Evolutionary conservation across 768 basidiomycete genomes (phyloP), one percentile per base, ranked within the genome.

Genomic region (Auricularia auricula-judae): DNA sequence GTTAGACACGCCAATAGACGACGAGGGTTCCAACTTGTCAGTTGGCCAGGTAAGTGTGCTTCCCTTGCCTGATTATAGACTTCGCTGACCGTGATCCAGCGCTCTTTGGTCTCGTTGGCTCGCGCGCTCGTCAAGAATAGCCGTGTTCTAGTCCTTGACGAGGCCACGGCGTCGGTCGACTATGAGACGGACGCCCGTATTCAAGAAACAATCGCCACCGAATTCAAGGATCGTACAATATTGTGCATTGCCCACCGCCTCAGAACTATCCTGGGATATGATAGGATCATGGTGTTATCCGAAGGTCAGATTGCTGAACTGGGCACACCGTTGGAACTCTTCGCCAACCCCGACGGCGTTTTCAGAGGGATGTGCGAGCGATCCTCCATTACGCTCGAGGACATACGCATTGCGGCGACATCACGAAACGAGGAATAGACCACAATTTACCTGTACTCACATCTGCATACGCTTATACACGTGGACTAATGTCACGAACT

Each of bases 201-300:
- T 65, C 84, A 85, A 65, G 67, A 74, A 61, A 80, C 80, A 2
- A 79, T 81, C 65, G 68, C 77, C 14, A 68, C 62, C 16, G 78
- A 80, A 66, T 80, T 86, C 74, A 72, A 71, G 7, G 75, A 81
- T 70, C 80, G 80, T 69, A 85, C 84, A 0, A 67, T 84, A 23
- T 71, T 84, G 33, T 81, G 79, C 68, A 83, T 84, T 64, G 81
- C 80, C 14, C 74, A 60, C 69, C 79, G 84, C n/a, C 72, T 84
- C 34, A 74, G 79, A 62, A 86, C 84, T 1, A 82, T 84, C 67
- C 71, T 80, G 65, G 73, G 74, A 12, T 89, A 89, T 68, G 88
- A 92, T 71, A 76, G 84, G 29, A 85, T 90, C 58, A 76, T 88
- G 47, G 88, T 90, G 7, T 79, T 90, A 68, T 83, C 86, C 65